A percentile compares a stretch with the other conserved stretches of the same genome.
Conservation (phyloP, 2,329 filamentous ascomycete genomes). For the Rasamsonia emersonii region DNA sequence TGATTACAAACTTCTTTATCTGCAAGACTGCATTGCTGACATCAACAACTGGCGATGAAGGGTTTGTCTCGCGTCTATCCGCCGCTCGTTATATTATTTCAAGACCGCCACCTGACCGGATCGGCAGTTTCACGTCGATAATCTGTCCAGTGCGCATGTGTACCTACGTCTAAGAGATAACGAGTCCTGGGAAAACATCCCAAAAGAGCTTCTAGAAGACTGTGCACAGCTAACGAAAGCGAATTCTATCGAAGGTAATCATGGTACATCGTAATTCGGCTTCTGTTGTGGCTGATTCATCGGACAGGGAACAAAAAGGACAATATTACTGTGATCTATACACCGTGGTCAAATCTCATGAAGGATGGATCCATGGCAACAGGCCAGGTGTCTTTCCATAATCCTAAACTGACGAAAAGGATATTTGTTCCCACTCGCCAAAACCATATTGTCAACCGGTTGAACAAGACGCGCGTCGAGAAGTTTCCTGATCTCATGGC, state of each 20-base stretch:
- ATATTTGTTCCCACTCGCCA: slow-evolving; percentile 71
- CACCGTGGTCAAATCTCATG: slow-evolving; percentile 90
- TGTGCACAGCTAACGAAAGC: slow-evolving; percentile 97
- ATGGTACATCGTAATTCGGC: too few relatives aligned
- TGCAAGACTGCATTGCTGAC: too few relatives aligned
- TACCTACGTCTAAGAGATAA: slow-evolving; percentile 77
- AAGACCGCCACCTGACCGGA: slow-evolving; percentile 6
- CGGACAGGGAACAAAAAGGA: slow-evolving; percentile 88
- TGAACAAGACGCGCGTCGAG: slow-evolving; percentile 93
- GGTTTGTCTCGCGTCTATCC: slow-evolving; percentile 22
- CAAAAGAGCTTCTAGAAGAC: slow-evolving; percentile 65
- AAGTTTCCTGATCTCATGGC: slow-evolving; percentile 73
- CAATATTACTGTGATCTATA: slow-evolving; percentile 94
- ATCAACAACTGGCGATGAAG: too few relatives aligned
- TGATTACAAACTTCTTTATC: not conserved
- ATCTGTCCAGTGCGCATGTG: slow-evolving; percentile 91
- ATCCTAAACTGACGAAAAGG: slow-evolving; percentile 71
- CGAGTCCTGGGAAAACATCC: slow-evolving; percentile 76
- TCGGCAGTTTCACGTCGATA: slow-evolving; percentile 85
- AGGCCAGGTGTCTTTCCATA: slow-evolving; percentile 91
- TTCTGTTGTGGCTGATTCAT: too few relatives aligned
- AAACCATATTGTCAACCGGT: slow-evolving; percentile 88
- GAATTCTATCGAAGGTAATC: slow-evolving; percentile 89
- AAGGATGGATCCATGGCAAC: slow-evolving; percentile 95
- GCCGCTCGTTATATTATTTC: slow-evolving; percentile 1